Evolutionary conservation across 495 filamentous ascomycete genomes (phyloP).

Genomic region (Bacidia gigantensis): DNA sequence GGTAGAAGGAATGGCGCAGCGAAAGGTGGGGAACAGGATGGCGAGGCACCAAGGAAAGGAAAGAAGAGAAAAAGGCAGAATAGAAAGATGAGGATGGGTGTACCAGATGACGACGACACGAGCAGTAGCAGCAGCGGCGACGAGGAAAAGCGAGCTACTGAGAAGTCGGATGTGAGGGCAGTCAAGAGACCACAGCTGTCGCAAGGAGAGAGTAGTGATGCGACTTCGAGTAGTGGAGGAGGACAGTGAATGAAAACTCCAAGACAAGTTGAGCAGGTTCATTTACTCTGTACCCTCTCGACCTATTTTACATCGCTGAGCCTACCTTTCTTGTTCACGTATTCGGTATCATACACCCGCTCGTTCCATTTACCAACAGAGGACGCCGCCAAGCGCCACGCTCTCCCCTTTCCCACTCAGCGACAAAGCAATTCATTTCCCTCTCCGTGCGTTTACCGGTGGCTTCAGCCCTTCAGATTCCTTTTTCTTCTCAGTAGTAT

Average conservation of each 20-base stretch:
- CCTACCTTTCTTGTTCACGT: background rate
- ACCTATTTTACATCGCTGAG: no score
- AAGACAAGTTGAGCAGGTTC: no score
- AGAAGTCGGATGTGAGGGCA: background rate
- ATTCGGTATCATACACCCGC: background rate
- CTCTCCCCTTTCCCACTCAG: no score
- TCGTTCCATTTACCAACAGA: background rate
- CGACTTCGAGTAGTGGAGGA: background rate
- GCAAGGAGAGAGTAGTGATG: background rate
- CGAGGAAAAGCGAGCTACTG: background rate
- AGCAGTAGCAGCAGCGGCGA: conserved; percentile 23
- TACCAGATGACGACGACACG: conserved; percentile 24
- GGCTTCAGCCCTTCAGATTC: background rate
- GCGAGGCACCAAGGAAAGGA: conserved; percentile 19
- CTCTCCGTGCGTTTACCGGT: background rate
- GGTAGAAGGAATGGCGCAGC: background rate
- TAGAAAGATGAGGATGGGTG: conserved; percentile 28
- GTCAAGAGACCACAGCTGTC: background rate
- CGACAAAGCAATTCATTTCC: no score
- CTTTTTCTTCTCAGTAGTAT: background rate
- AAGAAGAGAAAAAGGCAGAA: conserved; percentile 43
- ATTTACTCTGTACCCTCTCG: no score
- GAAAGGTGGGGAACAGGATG: background rate
- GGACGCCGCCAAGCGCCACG: background rate
- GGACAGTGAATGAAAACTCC: background rate